Evolutionary conservation across 2,329 filamentous ascomycete genomes (phyloP), one percentile per base, ranked within the genome.

Genomic region (Tolypocladium amazonense): DNA sequence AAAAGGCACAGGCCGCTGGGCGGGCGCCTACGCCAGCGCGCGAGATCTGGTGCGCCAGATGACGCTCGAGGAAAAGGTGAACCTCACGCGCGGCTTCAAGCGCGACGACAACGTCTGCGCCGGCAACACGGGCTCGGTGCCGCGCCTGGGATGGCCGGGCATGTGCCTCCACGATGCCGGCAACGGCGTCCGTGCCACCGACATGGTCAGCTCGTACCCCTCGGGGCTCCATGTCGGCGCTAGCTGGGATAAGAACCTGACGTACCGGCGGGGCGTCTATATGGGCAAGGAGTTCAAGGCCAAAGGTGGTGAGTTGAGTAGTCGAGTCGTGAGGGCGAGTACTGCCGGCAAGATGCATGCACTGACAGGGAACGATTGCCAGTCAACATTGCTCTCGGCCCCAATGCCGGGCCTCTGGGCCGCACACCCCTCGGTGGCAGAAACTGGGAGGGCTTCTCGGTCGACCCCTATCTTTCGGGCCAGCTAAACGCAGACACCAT

Each of bases 401-500:
- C 89, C 0, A 81, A 81, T 11, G 87, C 90, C 53, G 89, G 88
- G 0, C 83, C 90, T 0, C 68, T 92, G 1, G 89, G 89, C 2
- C 79, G 88, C 23, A 88, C 88, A 58, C 87, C 88, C 0, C 77
- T 84, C 14, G 88, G 86, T 4, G 89, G 88, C 0, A 80, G 89
- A 37, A 89, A 85, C 63, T 92, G 88, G 88, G 88, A 92, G 69
- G 85, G 84, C 0, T 91, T 91, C 67, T 87, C 86, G 0, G 75
- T 83, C 4, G 88, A 92, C 66, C 88, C 88, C 0, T 85, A 85
- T 18, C 78, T 92, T 8, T 86, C 88, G 1, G 90, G 89, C 25
- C 79, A 85, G 61, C 77, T 89, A 60, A 87, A 88, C 61, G 82
- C 82, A n/a, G 82, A 90, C 67, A 88, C 88, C 1, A 83, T 93